A percentile compares a stretch with the other conserved stretches of the same genome.
phyloP scores from a whole-genome alignment of 441 rosid genomes.

The Erysimum cheiri region DNA sequence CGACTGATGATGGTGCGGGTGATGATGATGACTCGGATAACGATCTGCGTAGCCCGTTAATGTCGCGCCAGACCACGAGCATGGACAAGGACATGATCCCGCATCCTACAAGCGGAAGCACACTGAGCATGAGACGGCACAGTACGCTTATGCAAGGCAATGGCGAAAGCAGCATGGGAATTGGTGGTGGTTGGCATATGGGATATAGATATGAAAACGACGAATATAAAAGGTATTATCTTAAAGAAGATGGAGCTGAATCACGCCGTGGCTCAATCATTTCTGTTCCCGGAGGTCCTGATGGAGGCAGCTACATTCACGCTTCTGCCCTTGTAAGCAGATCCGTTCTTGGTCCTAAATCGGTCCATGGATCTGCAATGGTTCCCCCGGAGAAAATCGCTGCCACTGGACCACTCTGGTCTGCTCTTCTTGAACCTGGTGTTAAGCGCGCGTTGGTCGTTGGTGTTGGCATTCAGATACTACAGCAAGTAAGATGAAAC shows the following conservation, averaged over 20 bases:
- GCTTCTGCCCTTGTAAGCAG: slow-evolving; percentile 76
- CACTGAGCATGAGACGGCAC: slow-evolving; percentile 61
- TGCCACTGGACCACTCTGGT: slow-evolving; percentile 60
- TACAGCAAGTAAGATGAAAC: slow-evolving; percentile 62
- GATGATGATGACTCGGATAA: slow-evolving; percentile 67
- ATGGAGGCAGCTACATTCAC: slow-evolving; percentile 65
- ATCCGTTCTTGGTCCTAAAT: slow-evolving; percentile 71
- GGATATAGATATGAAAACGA: slow-evolving; percentile 72
- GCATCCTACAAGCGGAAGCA: slow-evolving; percentile 59
- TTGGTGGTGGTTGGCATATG: slow-evolving; percentile 85
- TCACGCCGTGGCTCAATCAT: slow-evolving; percentile 67
- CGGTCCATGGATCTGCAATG: slow-evolving; percentile 68
- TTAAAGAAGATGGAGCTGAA: slow-evolving; percentile 66
- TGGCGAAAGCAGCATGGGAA: slow-evolving; percentile 62
- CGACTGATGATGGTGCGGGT: slow-evolving; percentile 50
- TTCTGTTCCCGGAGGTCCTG: slow-evolving; percentile 58
- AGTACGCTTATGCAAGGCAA: slow-evolving; percentile 62
- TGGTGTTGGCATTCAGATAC: slow-evolving; percentile 74
- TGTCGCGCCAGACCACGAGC: slow-evolving; percentile 75
- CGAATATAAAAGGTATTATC: slow-evolving; percentile 67
- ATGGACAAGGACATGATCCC: slow-evolving; percentile 66
- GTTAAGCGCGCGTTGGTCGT: slow-evolving; percentile 68
- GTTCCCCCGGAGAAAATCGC: slow-evolving; percentile 58
- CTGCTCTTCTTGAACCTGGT: slow-evolving; percentile 75
- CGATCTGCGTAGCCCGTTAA: slow-evolving; percentile 65